These are phyloP conservation scores for Claviceps purpurea DNA, from an alignment of 2,329 filamentous ascomycete species.

Conservation along the genomic window DNA sequence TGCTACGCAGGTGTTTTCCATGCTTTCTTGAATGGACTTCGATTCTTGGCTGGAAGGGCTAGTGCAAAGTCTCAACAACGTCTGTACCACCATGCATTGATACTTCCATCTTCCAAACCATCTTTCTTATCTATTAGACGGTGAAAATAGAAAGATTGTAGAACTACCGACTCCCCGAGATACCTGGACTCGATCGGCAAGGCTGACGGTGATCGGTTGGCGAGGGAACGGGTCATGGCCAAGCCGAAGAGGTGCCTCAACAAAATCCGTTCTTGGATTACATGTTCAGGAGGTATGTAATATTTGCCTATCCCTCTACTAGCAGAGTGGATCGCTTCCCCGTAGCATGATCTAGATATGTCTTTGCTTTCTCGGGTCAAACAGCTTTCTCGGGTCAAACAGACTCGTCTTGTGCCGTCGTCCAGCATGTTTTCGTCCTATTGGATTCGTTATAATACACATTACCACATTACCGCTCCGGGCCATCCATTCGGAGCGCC, in stretches of 20 bases:
- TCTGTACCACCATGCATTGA: conserved; percentile 53
- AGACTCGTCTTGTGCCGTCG: too few relatives aligned
- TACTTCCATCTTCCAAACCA: conserved; percentile 47
- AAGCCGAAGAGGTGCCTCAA: conserved; percentile 24
- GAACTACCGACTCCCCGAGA: conserved; percentile 11
- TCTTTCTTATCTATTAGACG: conserved; percentile 50
- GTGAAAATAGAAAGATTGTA: conserved; percentile 41
- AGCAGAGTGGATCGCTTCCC: background rate
- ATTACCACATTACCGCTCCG: too few relatives aligned
- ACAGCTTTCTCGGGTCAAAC: too few relatives aligned
- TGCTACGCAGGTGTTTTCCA: conserved; percentile 59
- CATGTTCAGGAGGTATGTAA: conserved; percentile 9
- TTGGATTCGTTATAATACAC: too few relatives aligned
- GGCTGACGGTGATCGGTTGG: conserved; percentile 23
- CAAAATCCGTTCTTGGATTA: conserved; percentile 28
- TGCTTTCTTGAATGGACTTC: too few relatives aligned
- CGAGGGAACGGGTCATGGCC: conserved; percentile 22
- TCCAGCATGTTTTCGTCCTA: too few relatives aligned
- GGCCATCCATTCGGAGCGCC: background rate
- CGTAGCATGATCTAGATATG: background rate
- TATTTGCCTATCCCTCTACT: background rate
- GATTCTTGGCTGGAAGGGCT: conserved; percentile 17
- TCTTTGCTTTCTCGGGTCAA: too few relatives aligned
- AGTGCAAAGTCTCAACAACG: conserved; percentile 15
- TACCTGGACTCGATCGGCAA: conserved; percentile 27